Percentiles rank a stretch among this genome's conserved stretches.
These are phyloP conservation scores for Musa balbisiana DNA, from an alignment of 202 grass and related monocot genomes.

Conservation along the genomic window DNA sequence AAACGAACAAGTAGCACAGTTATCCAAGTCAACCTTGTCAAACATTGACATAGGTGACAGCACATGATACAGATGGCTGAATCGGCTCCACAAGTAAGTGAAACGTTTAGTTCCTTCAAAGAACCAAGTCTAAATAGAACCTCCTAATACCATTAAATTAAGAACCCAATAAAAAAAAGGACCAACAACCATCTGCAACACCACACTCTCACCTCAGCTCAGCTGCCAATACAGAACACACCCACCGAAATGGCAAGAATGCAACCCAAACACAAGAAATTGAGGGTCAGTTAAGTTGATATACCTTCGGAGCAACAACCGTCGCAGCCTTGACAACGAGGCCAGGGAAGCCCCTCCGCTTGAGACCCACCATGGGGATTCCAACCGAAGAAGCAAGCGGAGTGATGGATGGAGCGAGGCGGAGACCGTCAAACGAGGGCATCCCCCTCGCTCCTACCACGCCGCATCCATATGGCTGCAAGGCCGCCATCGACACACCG, in stretches of 20 bases:
- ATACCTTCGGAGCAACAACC: constrained; percentile 26
- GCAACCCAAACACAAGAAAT: neutral
- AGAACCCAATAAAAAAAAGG: no score
- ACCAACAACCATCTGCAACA: no score
- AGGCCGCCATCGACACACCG: constrained; percentile 19
- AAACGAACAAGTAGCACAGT: no score
- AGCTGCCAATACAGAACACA: no score
- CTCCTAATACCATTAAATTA: no score
- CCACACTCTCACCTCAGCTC: no score
- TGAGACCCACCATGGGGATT: neutral
- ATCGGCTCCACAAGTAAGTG: no score
- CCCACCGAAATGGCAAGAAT: neutral
- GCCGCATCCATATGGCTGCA: constrained; percentile 14
- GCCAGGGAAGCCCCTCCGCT: neutral
- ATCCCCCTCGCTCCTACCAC: constrained; percentile 5
- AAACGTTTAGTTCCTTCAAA: no score
- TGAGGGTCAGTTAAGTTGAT: neutral
- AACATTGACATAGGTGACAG: no score
- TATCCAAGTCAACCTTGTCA: no score
- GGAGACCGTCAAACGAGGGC: constrained; percentile 28
- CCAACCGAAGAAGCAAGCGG: constrained; percentile 11
- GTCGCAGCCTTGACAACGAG: constrained; percentile 24
- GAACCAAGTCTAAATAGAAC: no score
- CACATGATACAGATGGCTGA: no score
- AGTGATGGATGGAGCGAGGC: constrained; percentile 12